Evolutionary conservation across 495 filamentous ascomycete species (phyloP).

Genomic region (Extremus antarcticus): DNA sequence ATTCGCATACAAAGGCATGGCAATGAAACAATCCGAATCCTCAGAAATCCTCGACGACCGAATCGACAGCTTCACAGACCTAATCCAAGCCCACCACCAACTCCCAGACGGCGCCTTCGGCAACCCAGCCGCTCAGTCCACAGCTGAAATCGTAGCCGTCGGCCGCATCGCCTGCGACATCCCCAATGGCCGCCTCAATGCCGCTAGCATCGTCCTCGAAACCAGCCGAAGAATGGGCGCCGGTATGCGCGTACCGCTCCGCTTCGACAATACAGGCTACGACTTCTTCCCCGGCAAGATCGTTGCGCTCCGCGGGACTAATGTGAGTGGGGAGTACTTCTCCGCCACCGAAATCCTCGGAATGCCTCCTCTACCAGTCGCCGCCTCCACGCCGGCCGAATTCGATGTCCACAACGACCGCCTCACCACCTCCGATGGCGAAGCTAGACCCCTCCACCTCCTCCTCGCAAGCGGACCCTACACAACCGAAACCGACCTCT

Average conservation of each 20-base stretch:
- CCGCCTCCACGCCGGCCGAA: conserved; percentile 49
- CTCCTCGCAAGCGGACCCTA: conserved; percentile 79
- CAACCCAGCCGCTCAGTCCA: conserved; percentile 71
- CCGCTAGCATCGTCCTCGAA: conserved; percentile 75
- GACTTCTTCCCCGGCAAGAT: conserved; percentile 95
- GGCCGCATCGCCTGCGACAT: conserved; percentile 84
- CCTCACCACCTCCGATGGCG: conserved; percentile 47
- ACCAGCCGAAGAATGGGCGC: conserved; percentile 75
- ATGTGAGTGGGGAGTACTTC: conserved; percentile 77
- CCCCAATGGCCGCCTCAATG: conserved; percentile 70
- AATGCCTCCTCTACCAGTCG: conserved; percentile 56
- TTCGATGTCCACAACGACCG: conserved; percentile 56
- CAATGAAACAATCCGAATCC: conserved; percentile 84
- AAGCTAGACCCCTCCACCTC: conserved; percentile 53
- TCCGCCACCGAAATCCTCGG: conserved; percentile 64
- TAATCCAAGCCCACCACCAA: conserved; percentile 62
- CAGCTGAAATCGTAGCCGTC: conserved; percentile 76
- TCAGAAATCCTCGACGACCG: conserved; percentile 89
- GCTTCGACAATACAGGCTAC: conserved; percentile 52
- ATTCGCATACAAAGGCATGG: conserved; percentile 82
- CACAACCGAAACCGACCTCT: conserved; percentile 80
- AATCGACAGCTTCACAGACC: conserved; percentile 71
- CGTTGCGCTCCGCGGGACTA: conserved; percentile 73
- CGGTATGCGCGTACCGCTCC: conserved; percentile 68
- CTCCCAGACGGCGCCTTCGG: conserved; percentile 77